Base-by-base conservation (phyloP, 495 filamentous ascomycete species). In the Aspergillus carlsbadensis region DNA sequence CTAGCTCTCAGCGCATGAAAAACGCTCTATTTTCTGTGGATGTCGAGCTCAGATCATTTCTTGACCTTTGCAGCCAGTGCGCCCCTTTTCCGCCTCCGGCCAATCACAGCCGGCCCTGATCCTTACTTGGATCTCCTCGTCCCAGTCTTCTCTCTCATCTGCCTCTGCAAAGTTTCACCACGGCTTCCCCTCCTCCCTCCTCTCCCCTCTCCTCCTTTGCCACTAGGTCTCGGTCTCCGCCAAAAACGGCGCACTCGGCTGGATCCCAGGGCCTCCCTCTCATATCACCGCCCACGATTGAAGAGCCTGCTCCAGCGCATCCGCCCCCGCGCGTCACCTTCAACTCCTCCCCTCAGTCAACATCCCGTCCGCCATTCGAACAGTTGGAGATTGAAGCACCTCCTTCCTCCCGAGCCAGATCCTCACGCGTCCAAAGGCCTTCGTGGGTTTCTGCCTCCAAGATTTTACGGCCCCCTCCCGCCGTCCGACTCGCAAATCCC, bases 401-500 rank as follows among this genome's bases (percentile, higher is more conserved):
- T 42, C 58, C 49, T 31, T 49, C 49, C 46, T 52, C 43, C 31
- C 21, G 14, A 26, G 34, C 47, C 17, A 59, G 54, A 45, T 58
- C 54, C 24, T 55, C 53, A 13, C 51, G 33, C 17, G 56, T 53
- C 11, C 54, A 41, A n/a, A 62, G 48, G 21, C 42, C 44, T 18
- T 59, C 53, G 7, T 62, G 58, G 64, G 52, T n/a, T n/a, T n/a
- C 54, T 34, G 21, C 58, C 4, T 51, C 59, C 35, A 26, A 54
- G 20, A 64, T 73, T 40, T 52, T 69, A 35, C 71, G 73, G 14
- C 72, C 74, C 13, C 65, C 74, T 10, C 65, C 74, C 24, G 65
- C 74, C 35, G 73, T 74, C 41, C 70, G 70, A 45, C 74, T 78
- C 54, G 72, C 68, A 18, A 79, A 79, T 60, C 76, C 76, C 1